These are phyloP conservation scores for Hygrophorus pudorinus DNA, from an alignment of 768 basidiomycete genomes.

Conservation along the genomic window DNA sequence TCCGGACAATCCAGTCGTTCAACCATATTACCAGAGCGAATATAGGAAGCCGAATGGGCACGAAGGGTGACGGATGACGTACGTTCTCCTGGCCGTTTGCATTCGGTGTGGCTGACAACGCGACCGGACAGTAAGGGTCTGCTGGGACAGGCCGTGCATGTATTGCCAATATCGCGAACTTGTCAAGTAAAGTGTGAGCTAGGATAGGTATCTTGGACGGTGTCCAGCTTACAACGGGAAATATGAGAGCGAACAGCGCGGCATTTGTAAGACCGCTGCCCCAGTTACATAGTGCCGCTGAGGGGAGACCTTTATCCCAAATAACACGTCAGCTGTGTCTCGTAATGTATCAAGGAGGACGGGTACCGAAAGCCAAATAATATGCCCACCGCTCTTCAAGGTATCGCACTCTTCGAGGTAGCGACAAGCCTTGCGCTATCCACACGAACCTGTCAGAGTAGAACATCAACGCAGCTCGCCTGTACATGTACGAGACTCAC, in stretches of 20 bases:
- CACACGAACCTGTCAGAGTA: constrained; percentile 54
- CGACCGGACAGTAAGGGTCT: constrained; percentile 55
- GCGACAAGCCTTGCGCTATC: constrained; percentile 63
- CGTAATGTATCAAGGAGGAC: neutral
- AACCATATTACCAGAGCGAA: constrained; percentile 67
- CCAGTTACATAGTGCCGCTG: constrained; percentile 63
- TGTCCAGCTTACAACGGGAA: constrained; percentile 54
- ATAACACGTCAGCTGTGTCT: neutral
- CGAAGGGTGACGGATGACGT: constrained; percentile 62
- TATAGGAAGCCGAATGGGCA: constrained; percentile 74
- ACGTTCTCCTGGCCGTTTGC: constrained; percentile 27
- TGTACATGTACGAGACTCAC: constrained; percentile 28
- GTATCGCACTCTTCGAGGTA: constrained; percentile 58
- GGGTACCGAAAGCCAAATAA: constrained; percentile 68
- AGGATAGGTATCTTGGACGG: neutral
- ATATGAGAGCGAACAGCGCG: constrained; percentile 75
- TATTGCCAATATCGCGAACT: constrained; percentile 84
- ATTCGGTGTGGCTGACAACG: constrained; percentile 20
- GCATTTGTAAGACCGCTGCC: constrained; percentile 70
- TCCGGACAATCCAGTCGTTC: constrained; percentile 58
- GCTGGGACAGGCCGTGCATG: constrained; percentile 62
- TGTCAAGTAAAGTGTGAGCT: neutral
- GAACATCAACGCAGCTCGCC: neutral
- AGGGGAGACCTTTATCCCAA: constrained; percentile 49
- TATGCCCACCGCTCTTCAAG: constrained; percentile 89